These are phyloP conservation scores for Przewalskia tangutica DNA, from an alignment of 257 asterid species.

Conservation along the genomic window DNA sequence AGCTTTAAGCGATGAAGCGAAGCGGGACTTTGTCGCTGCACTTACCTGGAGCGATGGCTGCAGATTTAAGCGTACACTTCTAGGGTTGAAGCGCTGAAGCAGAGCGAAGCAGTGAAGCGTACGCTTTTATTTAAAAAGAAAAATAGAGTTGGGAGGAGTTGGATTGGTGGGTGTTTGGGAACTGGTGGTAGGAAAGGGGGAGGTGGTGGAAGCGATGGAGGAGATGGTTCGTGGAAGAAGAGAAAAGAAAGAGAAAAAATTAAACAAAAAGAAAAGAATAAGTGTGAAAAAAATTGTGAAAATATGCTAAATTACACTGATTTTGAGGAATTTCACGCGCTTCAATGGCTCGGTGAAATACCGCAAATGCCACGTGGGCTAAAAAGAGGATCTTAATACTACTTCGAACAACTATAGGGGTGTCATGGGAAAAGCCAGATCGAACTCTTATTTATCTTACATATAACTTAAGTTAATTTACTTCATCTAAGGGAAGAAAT, in stretches of 20 bases:
- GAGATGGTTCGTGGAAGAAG: not conserved
- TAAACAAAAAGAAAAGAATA: not conserved
- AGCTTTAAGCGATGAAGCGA: no score
- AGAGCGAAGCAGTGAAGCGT: not conserved
- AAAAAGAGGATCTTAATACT: not conserved
- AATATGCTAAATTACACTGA: not conserved
- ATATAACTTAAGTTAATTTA: not conserved
- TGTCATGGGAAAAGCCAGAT: not conserved
- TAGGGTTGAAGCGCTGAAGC: no score
- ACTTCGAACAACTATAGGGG: not conserved
- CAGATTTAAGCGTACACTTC: no score
- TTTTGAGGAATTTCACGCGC: not conserved
- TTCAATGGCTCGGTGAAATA: not conserved
- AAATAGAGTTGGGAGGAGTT: not conserved
- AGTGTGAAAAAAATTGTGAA: not conserved
- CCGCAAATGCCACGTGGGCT: not conserved
- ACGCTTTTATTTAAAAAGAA: no score
- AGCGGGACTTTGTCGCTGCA: no score
- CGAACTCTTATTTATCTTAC: not conserved
- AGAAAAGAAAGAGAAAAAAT: not conserved
- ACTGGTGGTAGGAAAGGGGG: not conserved
- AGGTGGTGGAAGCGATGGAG: not conserved
- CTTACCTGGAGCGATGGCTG: no score
- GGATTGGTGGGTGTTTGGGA: not conserved
- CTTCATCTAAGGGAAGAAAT: not conserved